Evolutionary conservation across 208 protist species (phyloP).

Genomic region (Leishmania turanica): DNA sequence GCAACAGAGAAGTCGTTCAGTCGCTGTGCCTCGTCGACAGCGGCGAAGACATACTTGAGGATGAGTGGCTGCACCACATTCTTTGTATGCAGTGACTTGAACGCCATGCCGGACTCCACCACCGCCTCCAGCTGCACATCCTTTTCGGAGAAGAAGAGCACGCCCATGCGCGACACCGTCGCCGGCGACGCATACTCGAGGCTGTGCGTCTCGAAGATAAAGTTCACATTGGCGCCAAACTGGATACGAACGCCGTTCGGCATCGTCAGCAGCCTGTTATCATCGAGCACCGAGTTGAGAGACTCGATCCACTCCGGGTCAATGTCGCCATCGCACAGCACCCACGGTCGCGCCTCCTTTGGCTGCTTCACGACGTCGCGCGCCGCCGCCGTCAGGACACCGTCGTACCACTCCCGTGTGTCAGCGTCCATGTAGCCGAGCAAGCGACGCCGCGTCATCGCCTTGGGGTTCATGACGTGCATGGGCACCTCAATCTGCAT

Average conservation of each 20-base stretch:
- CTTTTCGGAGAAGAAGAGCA: constrained; percentile 96
- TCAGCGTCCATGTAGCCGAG: constrained; percentile 96
- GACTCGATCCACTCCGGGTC: constrained; percentile 99
- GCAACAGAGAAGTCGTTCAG: constrained; percentile 80
- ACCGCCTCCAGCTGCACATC: constrained; percentile 91
- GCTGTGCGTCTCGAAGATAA: constrained; percentile 98
- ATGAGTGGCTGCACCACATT: constrained; percentile 67
- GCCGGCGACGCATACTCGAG: constrained; percentile 98
- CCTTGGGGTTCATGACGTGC: constrained; percentile 94
- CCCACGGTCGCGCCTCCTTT: constrained; percentile 83
- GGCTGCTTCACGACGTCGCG: constrained; percentile 80
- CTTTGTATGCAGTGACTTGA: constrained; percentile 39
- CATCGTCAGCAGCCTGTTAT: constrained; percentile 98
- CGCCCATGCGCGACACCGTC: constrained; percentile 97
- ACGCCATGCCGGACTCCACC: constrained; percentile 77
- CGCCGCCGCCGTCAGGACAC: constrained; percentile 97
- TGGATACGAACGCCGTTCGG: constrained; percentile 97
- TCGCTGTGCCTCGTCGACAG: constrained; percentile 67
- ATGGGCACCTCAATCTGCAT: constrained; percentile 78
- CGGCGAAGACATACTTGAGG: constrained; percentile 82
- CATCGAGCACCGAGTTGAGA: constrained; percentile 99
- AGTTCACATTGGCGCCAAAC: constrained; percentile 95
- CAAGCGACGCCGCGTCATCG: constrained; percentile 92
- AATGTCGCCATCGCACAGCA: constrained; percentile 98
- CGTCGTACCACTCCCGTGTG: constrained; percentile 98